Conservation (phyloP, 2,329 filamentous ascomycete species). For the Pseudogymnoascus sp. region DNA sequence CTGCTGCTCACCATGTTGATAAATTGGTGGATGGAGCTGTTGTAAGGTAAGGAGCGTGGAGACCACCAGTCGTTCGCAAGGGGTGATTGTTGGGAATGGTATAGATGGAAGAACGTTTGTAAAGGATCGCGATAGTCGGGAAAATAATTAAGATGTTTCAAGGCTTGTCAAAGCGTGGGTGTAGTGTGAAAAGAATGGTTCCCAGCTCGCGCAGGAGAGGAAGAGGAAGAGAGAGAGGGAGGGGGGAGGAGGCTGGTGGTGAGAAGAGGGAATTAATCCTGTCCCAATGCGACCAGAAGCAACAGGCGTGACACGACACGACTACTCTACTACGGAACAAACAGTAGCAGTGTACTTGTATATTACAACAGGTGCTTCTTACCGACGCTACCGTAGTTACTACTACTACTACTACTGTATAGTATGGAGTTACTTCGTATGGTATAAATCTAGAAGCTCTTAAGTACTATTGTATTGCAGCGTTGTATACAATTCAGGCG, state of each 20-base stretch:
- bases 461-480: neutral
- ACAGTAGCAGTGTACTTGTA: neutral
- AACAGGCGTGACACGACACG: neutral
- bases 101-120: neutral
- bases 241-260: neutral
- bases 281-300: constrained; percentile 1
- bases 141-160: constrained; percentile 3
- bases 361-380: neutral
- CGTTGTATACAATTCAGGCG: neutral
- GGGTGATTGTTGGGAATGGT: neutral
- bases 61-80: neutral
- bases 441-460: constrained; percentile 4
- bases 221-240: neutral
- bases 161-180: neutral
- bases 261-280: constrained; percentile 7
- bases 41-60: neutral
- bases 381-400: neutral
- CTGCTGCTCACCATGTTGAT: constrained; percentile 27
- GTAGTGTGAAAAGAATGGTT: neutral
- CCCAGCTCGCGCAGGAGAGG: neutral
- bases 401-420: neutral
- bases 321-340: neutral
- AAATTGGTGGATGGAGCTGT: constrained; percentile 21
- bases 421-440: neutral
- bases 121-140: neutral